Evolutionary conservation across 352 stramenopile species (phyloP), one percentile per base, ranked within the genome.

Genomic region (Pythium dissotocum): DNA sequence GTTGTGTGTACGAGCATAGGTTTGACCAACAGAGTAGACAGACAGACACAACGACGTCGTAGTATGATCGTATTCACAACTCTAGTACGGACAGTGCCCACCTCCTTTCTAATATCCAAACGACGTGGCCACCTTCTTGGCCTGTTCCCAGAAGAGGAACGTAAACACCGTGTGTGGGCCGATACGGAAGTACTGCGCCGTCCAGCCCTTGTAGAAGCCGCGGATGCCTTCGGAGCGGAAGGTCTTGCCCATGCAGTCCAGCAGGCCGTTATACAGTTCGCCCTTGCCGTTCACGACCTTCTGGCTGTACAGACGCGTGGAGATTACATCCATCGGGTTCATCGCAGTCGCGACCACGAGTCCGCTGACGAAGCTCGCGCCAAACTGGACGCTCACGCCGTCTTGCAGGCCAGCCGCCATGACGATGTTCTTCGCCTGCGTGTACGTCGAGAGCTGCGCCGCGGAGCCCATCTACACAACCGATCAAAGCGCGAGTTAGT

Each of bases 321-420:
- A 94, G 38, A 96, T 85, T 30, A 96, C 88, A 66, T 96, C 88
- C 69, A 96, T 92, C 28, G 88, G 88, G 71, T 96, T 96, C 86
- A 96, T 96, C 16, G 85, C 82, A 33, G 83, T 94, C 62, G 87
- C 91, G 48, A 96, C 86, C 16, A 84, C 83, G 8, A 96, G 54
- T 21, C 88, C 88, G 28, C 77, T 94, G 60, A 96, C 81, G 21
- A 93, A 76, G 62, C 88, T 96, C 44, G 88, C 86, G 32, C 85
- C 88, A 63, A 96, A 85, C 32, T 96, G 86, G 69, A 91, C 77
- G 48, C 76, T 68, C 36, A 96, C 48, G 21, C 87, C 87, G 57
- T 96, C 87, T 67, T 94, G 75, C 42, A 94, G 67, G 8, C 86
- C 86, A 0, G 85, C 76, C 8, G 85, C 81, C 76, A 93, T 79